phyloP scores from a whole-genome alignment of 768 basidiomycete species.

The Boletus pseudopeckii region DNA sequence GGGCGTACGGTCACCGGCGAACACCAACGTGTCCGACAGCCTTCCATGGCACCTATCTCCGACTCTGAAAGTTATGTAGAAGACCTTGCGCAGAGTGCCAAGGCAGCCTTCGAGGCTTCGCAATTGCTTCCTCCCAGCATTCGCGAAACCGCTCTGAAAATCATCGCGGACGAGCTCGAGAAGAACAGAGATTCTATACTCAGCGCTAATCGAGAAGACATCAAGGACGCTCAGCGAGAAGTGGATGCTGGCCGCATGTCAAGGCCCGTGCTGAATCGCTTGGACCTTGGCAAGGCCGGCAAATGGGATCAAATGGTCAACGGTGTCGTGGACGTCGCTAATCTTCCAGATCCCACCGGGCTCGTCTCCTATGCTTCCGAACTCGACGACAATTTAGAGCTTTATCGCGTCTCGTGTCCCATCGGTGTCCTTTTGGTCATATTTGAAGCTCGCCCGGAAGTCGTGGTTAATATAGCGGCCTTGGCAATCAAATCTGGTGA shows the following conservation, averaged over 20 bases:
- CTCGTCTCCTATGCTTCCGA: slow-evolving; percentile 84
- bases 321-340: slow-evolving; percentile 83
- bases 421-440: slow-evolving; percentile 96
- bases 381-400: slow-evolving; percentile 80
- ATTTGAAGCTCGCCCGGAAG: slow-evolving; percentile 96
- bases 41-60: slow-evolving; percentile 12
- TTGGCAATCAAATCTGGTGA: slow-evolving; percentile 94
- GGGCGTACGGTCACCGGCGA: neutral
- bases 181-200: slow-evolving; percentile 66
- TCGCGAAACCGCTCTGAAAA: slow-evolving; percentile 66
- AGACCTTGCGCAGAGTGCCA: slow-evolving; percentile 74
- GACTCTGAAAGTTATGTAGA: slow-evolving; percentile 33
- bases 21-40: neutral
- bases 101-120: slow-evolving; percentile 80
- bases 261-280: slow-evolving; percentile 73
- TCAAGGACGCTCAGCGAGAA: slow-evolving; percentile 75
- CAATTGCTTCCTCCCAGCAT: slow-evolving; percentile 72
- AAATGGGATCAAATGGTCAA: slow-evolving; percentile 96
- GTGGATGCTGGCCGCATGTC: slow-evolving; percentile 86
- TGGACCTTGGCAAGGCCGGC: slow-evolving; percentile 74
- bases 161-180: slow-evolving; percentile 66
- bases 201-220: slow-evolving; percentile 75
- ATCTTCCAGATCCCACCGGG: slow-evolving; percentile 84
- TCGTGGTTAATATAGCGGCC: slow-evolving; percentile 95
- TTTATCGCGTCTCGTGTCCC: slow-evolving; percentile 93